Evolutionary conservation across 345 rosid species (phyloP), one percentile per base, ranked within the genome.

Genomic region (Conringia planisiliqua): DNA sequence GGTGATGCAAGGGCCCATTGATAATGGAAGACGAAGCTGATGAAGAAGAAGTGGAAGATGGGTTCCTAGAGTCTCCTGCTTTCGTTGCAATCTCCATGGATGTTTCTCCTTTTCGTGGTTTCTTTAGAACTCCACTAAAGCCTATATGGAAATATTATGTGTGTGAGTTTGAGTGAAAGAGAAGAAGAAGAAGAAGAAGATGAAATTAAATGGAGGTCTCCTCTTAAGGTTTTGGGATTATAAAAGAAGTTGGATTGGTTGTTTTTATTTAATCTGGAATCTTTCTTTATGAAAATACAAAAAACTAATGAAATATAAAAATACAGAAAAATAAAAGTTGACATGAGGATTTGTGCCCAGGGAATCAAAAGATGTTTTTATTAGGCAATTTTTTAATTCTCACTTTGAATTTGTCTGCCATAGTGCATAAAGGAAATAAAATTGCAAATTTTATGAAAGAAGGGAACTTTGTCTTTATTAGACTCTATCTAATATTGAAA

Each of bases 21-120:
- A 27, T n/a, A 20, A 63, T 77, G 24, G 76, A 58, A 68, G 74
- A 72, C 0, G 74, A 73, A 59, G 66, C 55, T 39, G 77, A 62
- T 36, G 85, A 54, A 32, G 73, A 51, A 29, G 77, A 18, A 63
- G 80, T 47, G 64, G 80, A 46, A 16, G 90, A 82, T 83, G 82
- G 83, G 86, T 78, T 81, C 39, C 67, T 84, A 58, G 39, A 78
- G 59, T 83, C 87, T 61, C 77, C 64, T 74, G 68, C 69, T 17
- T 71, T 85, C 62, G 84, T 62, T 71, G 84, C 14, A 66, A 57
- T 82, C 82, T 90, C 92, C 93, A 89, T 90, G 39, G 44, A 12
- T 63, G 59, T 32, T 55, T 32, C 6, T 71, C 10, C 75, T 79
- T 76, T 57, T 26, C 38, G 51, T 72, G 71, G 44, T 50, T 82